Base-by-base conservation (phyloP, 2,329 filamentous ascomycete genomes). In the Colletotrichum tanaceti region DNA sequence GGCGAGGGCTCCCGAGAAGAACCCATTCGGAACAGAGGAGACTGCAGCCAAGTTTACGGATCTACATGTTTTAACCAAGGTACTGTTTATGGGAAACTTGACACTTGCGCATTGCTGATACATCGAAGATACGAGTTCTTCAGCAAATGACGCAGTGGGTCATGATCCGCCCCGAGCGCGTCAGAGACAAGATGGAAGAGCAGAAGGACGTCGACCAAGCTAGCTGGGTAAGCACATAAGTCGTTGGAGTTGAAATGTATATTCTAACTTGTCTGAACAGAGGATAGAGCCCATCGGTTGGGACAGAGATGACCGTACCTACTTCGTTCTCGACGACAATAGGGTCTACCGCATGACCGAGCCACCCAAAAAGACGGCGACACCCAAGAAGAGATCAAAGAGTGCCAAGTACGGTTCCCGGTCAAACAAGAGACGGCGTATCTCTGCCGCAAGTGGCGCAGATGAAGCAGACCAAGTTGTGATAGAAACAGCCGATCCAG, bases 251-350 rank as follows among this genome's bases (percentile, higher is more conserved):
- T n/a, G 14, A n/a, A 28, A 22, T 7, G 10, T 13, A 1, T 11
- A 32, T 22, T 41, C 22, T 16, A 22, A 69, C 43, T 32, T 18
- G 20, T 5, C 28, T 22, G 18, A 16, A 22, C 61, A 91, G 89
- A 84, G 90, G 68, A 93, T 96, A 72, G 92, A 95, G 75, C 91
- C 92, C 0, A 90, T 91, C 71, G 96, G 96, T 11, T 98, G 93
- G 89, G 96, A 99, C 78, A 86, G 89, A 24, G 86, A 97, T 54
- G 94, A 97, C 72, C 90, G 93, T 44, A 90, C 90, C 43, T 97
- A 98, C 77, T 97, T 91, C 75, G 90, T 98, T 3, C 86, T 99
- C 4, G 95, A 98, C 74, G 96, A 99, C 77, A 97, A 98, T 74
- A 89, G 96, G 71, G 84, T 99, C 49, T 99, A 99, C 78, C 92